These are phyloP conservation scores for Phoma sp. DNA, from an alignment of 2,329 filamentous ascomycete genomes.

Conservation along the genomic window DNA sequence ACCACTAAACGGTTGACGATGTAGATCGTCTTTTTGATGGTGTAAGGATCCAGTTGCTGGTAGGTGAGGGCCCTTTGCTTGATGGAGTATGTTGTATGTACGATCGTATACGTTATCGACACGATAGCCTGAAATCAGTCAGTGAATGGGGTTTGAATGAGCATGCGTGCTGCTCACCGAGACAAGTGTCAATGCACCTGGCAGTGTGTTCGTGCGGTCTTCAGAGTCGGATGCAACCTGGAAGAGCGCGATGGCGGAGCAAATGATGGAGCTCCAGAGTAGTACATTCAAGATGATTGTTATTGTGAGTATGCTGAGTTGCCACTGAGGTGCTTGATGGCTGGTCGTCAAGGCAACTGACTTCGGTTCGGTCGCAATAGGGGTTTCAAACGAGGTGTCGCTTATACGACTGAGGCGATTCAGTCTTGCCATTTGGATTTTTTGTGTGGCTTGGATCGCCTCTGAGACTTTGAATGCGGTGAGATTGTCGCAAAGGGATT, in stretches of 20 bases:
- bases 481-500: not conserved
- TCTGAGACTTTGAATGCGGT: not conserved
- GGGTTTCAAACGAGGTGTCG: not conserved
- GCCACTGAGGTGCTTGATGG: conserved; percentile 32
- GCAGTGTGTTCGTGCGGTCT: conserved; percentile 39
- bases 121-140: conserved; percentile 35
- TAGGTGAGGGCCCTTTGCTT: conserved; percentile 43
- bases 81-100: conserved; percentile 46
- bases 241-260: conserved; percentile 38
- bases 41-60: conserved; percentile 29
- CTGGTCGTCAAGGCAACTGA: conserved; percentile 3
- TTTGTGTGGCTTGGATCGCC: not conserved
- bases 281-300: conserved; percentile 45
- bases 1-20: conserved; percentile 43
- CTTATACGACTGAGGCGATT: conserved; percentile 9
- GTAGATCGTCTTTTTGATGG: conserved; percentile 42
- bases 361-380: not conserved
- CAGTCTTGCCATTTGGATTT: conserved; percentile 3
- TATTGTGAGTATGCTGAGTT: conserved; percentile 44
- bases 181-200: conserved; percentile 41
- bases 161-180: conserved; percentile 35
- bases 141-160: conserved; percentile 4
- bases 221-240: conserved; percentile 37
- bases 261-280: conserved; percentile 43
- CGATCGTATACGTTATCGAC: conserved; percentile 43